These are phyloP conservation scores for Sugiyamaella marilandica DNA, from an alignment of 805 yeast genomes.

Conservation along the genomic window DNA sequence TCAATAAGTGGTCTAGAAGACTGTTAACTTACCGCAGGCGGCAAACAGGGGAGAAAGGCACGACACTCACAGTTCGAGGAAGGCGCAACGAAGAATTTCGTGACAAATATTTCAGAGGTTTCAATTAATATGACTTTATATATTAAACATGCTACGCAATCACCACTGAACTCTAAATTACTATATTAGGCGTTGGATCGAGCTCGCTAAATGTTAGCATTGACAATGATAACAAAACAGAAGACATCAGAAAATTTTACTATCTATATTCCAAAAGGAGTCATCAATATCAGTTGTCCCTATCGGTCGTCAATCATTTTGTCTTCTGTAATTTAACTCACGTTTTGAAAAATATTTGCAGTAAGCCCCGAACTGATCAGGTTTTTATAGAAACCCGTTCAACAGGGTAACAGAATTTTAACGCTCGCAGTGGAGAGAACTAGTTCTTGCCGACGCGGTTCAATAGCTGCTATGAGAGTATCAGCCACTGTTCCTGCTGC, in stretches of 20 bases:
- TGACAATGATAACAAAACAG: not conserved
- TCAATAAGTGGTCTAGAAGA: conserved; percentile 90
- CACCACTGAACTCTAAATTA: no score
- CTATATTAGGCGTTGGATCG: not conserved
- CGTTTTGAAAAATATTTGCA: not conserved
- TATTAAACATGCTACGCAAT: no score
- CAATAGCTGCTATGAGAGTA: not conserved
- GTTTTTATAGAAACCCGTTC: not conserved
- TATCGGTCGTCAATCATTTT: conserved; percentile 31
- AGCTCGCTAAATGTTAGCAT: not conserved
- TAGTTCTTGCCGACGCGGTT: not conserved
- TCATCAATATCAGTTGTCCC: conserved; percentile 34
- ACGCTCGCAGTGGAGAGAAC: not conserved
- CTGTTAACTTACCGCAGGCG: conserved; percentile 74
- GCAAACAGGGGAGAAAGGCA: conserved; percentile 36
- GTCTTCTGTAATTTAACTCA: not conserved
- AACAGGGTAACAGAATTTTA: not conserved
- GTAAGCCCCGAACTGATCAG: not conserved
- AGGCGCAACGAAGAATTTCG: conserved; percentile 57
- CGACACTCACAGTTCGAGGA: conserved; percentile 43
- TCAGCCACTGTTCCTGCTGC: not conserved
- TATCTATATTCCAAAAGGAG: conserved; percentile 28
- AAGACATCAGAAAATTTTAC: conserved; percentile 25
- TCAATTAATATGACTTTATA: conserved; percentile 26
- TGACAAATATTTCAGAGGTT: conserved; percentile 70